These are phyloP conservation scores for Brassica cretica DNA, from an alignment of 345 rosid genomes.

Conservation along the genomic window DNA sequence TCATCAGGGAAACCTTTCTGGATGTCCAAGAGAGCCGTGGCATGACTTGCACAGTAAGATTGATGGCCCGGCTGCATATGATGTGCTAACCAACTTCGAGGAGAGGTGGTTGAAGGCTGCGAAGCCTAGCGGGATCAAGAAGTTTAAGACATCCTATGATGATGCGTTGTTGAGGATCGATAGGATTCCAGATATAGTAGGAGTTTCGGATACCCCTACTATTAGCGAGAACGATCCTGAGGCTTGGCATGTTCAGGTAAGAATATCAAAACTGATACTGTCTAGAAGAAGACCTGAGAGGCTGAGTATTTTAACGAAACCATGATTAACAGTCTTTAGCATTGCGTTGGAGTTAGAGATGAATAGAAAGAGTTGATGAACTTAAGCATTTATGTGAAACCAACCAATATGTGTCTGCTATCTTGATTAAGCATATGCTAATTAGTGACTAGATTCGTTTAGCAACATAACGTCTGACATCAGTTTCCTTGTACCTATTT, in stretches of 20 bases:
- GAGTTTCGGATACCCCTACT: slow-evolving; percentile 57
- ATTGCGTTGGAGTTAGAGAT: slow-evolving; percentile 2
- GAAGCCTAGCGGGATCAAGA: slow-evolving; percentile 75
- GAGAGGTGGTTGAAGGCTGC: slow-evolving; percentile 90
- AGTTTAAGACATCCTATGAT: slow-evolving; percentile 69
- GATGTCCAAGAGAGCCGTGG: slow-evolving; percentile 96
- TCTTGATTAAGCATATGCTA: neutral
- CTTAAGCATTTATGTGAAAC: slow-evolving; percentile 4
- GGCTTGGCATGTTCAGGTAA: slow-evolving; percentile 94
- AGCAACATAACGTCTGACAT: neutral
- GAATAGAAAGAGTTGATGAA: slow-evolving; percentile 7
- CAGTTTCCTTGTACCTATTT: neutral
- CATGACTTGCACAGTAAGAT: slow-evolving; percentile 91
- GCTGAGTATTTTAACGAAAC: neutral
- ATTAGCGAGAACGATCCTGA: slow-evolving; percentile 58
- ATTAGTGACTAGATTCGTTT: slow-evolving; percentile 1
- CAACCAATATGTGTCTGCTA: slow-evolving; percentile 8
- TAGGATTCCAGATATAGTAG: slow-evolving; percentile 78
- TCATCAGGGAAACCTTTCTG: slow-evolving; percentile 59
- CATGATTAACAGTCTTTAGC: neutral
- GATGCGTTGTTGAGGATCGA: slow-evolving; percentile 79
- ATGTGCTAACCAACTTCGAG: slow-evolving; percentile 86
- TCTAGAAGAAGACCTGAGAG: neutral
- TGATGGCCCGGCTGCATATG: slow-evolving; percentile 98
- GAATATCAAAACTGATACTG: slow-evolving; percentile 3